Conservation (phyloP, 192 early-diverging fungal genomes). For the Umbelopsis sp. region DNA sequence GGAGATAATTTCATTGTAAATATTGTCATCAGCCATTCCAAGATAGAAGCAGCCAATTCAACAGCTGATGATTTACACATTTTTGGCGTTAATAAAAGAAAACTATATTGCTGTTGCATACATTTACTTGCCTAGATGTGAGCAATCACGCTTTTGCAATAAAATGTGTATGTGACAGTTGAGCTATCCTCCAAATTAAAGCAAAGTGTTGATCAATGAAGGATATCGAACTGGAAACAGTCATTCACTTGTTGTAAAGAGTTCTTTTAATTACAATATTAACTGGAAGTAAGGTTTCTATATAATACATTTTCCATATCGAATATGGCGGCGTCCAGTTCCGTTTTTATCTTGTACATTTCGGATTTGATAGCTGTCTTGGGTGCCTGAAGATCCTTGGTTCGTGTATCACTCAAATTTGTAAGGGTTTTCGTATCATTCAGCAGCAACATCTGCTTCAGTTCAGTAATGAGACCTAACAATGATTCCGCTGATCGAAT, state of each 20-base stretch:
- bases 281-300: constrained; percentile 33
- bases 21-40: neutral
- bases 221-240: neutral
- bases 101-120: no score
- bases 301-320: constrained; percentile 52
- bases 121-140: no score
- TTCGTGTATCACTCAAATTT: constrained; percentile 37
- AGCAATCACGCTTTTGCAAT: no score
- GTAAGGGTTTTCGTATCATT: constrained; percentile 55
- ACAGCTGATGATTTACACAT: no score
- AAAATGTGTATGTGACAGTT: no score
- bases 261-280: constrained; percentile 11
- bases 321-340: constrained; percentile 48
- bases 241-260: neutral
- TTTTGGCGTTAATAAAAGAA: no score
- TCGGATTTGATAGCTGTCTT: constrained; percentile 47
- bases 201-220: neutral
- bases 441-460: constrained; percentile 52
- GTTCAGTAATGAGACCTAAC: constrained; percentile 49
- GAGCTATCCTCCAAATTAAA: no score
- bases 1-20: neutral
- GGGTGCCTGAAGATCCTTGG: constrained; percentile 38
- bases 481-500: constrained; percentile 53
- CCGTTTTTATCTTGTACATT: constrained; percentile 44
- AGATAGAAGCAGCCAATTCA: no score